Evolutionary conservation across 2,329 filamentous ascomycete genomes (phyloP).

Genomic region (Hypoxylon sp.): DNA sequence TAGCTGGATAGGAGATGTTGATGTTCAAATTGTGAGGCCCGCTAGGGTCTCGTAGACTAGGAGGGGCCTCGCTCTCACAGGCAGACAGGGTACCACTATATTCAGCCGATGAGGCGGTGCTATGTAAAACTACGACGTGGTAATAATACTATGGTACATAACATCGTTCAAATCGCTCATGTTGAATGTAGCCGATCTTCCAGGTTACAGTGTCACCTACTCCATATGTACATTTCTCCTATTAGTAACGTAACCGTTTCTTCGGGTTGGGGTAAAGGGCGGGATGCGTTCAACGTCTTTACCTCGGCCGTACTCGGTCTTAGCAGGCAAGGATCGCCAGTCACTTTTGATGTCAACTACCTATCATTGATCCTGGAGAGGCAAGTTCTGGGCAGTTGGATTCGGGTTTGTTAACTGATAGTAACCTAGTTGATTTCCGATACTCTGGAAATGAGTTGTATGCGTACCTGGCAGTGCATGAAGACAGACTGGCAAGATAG

Average conservation of each 20-base stretch:
- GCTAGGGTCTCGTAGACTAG: conserved; percentile 11
- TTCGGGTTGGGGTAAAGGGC: conserved; percentile 39
- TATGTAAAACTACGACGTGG: conserved; percentile 35
- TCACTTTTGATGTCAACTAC: conserved; percentile 24
- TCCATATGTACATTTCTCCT: conserved; percentile 30
- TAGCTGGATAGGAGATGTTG: conserved; percentile 13
- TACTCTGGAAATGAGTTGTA: conserved; percentile 34
- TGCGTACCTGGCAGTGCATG: conserved; percentile 19
- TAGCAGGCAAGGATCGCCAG: conserved; percentile 24
- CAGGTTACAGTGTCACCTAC: conserved; percentile 44
- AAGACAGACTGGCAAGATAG: conserved; percentile 32
- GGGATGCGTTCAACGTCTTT: conserved; percentile 42
- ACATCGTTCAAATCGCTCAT: conserved; percentile 35
- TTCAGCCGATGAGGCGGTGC: conserved; percentile 39
- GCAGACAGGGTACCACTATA: conserved; percentile 13
- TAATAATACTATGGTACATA: conserved; percentile 21
- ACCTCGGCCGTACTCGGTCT: conserved; percentile 40
- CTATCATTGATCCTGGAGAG: conserved; percentile 23
- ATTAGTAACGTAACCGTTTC: conserved; percentile 37
- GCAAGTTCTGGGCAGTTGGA: conserved; percentile 13
- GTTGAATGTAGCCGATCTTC: conserved; percentile 29
- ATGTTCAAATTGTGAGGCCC: conserved; percentile 16
- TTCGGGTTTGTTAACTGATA: conserved; percentile 16
- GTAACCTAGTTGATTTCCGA: conserved; percentile 32
- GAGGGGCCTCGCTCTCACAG: conserved; percentile 11